Percentiles rank a stretch among this genome's conserved stretches.
Conservation (phyloP, 345 rosid genomes). For the Lumnitzera racemosa region DNA sequence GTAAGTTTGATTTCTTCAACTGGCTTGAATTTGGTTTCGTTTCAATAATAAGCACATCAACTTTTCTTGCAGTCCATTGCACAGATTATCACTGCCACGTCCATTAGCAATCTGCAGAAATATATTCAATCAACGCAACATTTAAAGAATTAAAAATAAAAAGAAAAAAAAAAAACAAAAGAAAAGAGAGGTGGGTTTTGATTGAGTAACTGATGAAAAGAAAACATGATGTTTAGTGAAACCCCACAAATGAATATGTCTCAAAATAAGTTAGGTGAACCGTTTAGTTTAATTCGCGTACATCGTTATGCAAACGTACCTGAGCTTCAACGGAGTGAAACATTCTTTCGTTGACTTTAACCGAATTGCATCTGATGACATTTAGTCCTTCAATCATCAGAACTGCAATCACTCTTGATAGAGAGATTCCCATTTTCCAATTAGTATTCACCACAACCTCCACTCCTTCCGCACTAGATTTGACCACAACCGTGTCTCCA, state of each 20-base stretch:
- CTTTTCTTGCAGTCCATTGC: constrained; percentile 20
- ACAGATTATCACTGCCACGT: constrained; percentile 7
- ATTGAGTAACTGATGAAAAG: background rate
- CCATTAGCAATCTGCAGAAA: constrained; percentile 16
- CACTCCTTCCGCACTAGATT: constrained; percentile 23
- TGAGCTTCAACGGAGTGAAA: constrained; percentile 24
- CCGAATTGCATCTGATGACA: constrained; percentile 27
- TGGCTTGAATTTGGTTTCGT: too few relatives aligned
- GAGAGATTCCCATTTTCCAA: constrained; percentile 14
- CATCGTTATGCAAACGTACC: constrained; percentile 15
- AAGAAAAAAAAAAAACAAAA: background rate
- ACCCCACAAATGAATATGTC: background rate
- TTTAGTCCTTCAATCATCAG: constrained; percentile 22
- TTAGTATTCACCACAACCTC: constrained; percentile 25
- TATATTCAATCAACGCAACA: background rate
- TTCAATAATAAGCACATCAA: constrained; percentile 2
- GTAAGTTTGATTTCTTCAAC: too few relatives aligned
- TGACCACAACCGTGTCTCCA: constrained; percentile 15
- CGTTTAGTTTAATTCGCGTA: too few relatives aligned
- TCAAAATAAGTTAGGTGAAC: background rate
- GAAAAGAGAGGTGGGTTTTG: background rate
- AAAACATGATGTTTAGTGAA: background rate
- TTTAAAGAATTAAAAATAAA: too few relatives aligned
- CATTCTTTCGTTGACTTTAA: constrained; percentile 21
- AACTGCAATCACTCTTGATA: constrained; percentile 24